Conservation (phyloP, 2,329 filamentous ascomycete genomes). For the Verticillium isaacii region DNA sequence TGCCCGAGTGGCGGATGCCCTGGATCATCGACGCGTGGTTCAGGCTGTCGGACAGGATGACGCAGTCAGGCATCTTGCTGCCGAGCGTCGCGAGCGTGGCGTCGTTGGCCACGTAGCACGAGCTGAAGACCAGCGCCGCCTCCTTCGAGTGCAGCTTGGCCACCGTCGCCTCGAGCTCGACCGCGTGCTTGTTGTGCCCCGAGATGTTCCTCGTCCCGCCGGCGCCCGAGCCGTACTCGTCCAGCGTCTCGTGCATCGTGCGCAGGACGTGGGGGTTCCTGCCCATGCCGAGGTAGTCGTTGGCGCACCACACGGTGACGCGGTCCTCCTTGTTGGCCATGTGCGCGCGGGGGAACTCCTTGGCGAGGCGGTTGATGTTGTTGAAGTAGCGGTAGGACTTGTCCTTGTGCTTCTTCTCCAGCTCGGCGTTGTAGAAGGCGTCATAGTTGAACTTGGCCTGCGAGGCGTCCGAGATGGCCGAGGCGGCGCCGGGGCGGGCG, state of each 20-base stretch:
- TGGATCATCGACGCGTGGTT: slow-evolving; percentile 99
- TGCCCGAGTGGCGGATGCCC: slow-evolving; percentile 94
- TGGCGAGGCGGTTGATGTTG: slow-evolving; percentile 97
- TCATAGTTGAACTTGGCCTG: slow-evolving; percentile 80
- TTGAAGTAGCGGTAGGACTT: slow-evolving; percentile 99
- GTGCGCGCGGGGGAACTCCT: slow-evolving; percentile 93
- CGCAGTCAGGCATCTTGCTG: slow-evolving; percentile 92
- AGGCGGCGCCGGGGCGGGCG: slow-evolving; percentile 15
- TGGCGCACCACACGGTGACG: slow-evolving; percentile 98
- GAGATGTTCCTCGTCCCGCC: slow-evolving; percentile 97
- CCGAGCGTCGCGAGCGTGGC: slow-evolving; percentile 94
- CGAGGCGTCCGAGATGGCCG: slow-evolving; percentile 10
- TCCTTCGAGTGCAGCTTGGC: slow-evolving; percentile 91
- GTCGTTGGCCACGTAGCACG: slow-evolving; percentile 98
- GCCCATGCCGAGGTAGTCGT: slow-evolving; percentile 98
- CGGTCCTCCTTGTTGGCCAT: slow-evolving; percentile 77
- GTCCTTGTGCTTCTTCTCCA: slow-evolving; percentile 99
- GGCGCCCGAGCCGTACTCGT: slow-evolving; percentile 91
- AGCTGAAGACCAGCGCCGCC: slow-evolving; percentile 88
- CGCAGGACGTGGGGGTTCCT: slow-evolving; percentile 81
- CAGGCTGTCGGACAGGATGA: slow-evolving; percentile 94
- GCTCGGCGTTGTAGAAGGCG: slow-evolving; percentile 77
- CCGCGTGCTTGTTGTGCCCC: slow-evolving; percentile 92
- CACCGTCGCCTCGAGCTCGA: slow-evolving; percentile 74
- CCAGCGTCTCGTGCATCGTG: slow-evolving; percentile 90